These are phyloP conservation scores for Carex cristatella DNA, from an alignment of 176 grass and related monocot genomes.

Conservation along the genomic window DNA sequence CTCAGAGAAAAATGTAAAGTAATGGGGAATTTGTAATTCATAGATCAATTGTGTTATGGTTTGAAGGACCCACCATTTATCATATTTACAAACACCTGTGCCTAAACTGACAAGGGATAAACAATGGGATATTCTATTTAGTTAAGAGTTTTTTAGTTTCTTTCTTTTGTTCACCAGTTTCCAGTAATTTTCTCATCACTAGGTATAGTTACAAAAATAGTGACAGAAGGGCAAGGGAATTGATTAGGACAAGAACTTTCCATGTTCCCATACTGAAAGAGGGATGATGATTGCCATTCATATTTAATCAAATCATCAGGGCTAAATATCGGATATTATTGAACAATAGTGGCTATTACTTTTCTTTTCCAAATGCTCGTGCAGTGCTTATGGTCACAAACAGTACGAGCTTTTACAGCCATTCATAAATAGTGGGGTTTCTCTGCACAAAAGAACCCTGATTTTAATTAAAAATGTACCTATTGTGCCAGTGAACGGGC, in stretches of 20 bases:
- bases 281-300: not conserved
- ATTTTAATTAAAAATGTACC: constrained; percentile 29
- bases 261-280: not conserved
- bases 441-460: not conserved
- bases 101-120: not conserved
- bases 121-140: not conserved
- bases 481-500: constrained; percentile 92
- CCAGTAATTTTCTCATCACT: not conserved
- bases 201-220: not conserved
- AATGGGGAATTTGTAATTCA: not conserved
- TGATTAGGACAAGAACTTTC: not conserved
- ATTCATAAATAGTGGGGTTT: not conserved
- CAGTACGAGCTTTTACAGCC: not conserved
- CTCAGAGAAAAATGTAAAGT: not conserved
- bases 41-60: not conserved
- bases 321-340: not conserved
- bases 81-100: not conserved
- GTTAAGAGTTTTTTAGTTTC: not conserved
- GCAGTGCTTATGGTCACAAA: not conserved
- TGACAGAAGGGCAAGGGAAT: not conserved
- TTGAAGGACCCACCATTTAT: not conserved
- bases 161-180: not conserved
- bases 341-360: not conserved
- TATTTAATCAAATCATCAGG: not conserved
- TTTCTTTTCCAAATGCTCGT: not conserved